phyloP scores from a whole-genome alignment of 306 rosid species.

The Medicago ruthenica region DNA sequence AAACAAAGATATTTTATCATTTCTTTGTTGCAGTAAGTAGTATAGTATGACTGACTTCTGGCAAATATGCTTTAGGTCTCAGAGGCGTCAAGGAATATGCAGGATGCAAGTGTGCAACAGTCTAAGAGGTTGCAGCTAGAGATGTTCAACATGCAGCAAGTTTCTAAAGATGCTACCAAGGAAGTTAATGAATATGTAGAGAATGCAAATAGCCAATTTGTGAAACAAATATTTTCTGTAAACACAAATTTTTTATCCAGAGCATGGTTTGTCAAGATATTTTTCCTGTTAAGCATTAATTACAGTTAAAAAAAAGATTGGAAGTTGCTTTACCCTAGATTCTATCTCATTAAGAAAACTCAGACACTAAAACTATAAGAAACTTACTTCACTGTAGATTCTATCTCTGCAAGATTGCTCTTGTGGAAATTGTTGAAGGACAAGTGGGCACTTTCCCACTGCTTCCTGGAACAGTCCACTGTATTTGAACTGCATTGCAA shows the following conservation, averaged over 20 bases:
- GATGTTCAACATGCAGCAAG: constrained; percentile 66
- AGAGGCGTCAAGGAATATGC: constrained; percentile 69
- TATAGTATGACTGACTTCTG: constrained; percentile 34
- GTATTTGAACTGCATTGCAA: constrained; percentile 70
- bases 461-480: constrained; percentile 57
- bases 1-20: too few relatives aligned
- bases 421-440: constrained; percentile 55
- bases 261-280: too few relatives aligned
- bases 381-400: constrained; percentile 72
- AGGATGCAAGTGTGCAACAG: constrained; percentile 54
- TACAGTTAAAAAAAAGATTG: neutral
- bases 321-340: neutral
- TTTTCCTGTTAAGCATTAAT: too few relatives aligned
- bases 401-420: constrained; percentile 55
- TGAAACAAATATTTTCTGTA: constrained; percentile 58
- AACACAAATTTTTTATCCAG: too few relatives aligned
- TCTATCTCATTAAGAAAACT: constrained; percentile 11
- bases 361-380: constrained; percentile 7
- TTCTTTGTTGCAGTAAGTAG: neutral
- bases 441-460: constrained; percentile 68
- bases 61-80: constrained; percentile 61
- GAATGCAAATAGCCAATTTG: constrained; percentile 54
- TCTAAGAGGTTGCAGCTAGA: constrained; percentile 58
- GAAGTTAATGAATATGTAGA: constrained; percentile 57
- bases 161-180: constrained; percentile 61